A percentile compares a stretch with the other conserved stretches of the same genome.
These are phyloP conservation scores for Quercus lobata DNA, from an alignment of 331 rosid genomes.

Conservation along the genomic window DNA sequence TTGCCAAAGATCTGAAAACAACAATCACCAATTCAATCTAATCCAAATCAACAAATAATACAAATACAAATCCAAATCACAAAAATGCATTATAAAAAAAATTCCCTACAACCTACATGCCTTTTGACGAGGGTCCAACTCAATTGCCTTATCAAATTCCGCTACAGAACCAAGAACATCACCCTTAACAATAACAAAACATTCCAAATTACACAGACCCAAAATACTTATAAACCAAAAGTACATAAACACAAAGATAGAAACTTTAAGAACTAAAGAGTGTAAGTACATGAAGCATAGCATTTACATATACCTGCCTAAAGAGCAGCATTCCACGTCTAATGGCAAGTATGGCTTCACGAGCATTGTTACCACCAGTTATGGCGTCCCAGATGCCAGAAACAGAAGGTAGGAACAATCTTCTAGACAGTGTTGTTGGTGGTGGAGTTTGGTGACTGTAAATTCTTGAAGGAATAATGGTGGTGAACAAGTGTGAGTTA, in stretches of 20 bases:
- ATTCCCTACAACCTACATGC: conserved; percentile 59
- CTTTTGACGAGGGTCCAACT: conserved; percentile 87
- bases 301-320: conserved; percentile 37
- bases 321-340: conserved; percentile 87
- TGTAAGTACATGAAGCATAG: background rate
- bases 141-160: conserved; percentile 79
- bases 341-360: conserved; percentile 58
- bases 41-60: background rate
- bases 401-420: conserved; percentile 67
- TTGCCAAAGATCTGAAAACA: conserved; percentile 91
- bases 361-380: conserved; percentile 63
- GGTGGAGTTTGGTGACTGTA: conserved; percentile 8
- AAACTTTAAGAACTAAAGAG: background rate
- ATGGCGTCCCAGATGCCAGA: conserved; percentile 86
- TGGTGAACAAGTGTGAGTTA: conserved; percentile 17
- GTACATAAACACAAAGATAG: background rate
- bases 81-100: background rate
- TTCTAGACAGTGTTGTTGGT: conserved; percentile 41
- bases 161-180: conserved; percentile 69
- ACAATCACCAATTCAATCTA: conserved; percentile 22
- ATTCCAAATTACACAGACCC: background rate
- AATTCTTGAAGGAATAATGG: conserved; percentile 21
- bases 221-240: background rate
- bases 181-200: conserved; percentile 39
- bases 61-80: conserved; percentile 15